Percentiles rank a stretch among this genome's conserved stretches.
These are phyloP conservation scores for Starmerella scarabaei DNA, from an alignment of 805 yeast species.

Conservation along the genomic window DNA sequence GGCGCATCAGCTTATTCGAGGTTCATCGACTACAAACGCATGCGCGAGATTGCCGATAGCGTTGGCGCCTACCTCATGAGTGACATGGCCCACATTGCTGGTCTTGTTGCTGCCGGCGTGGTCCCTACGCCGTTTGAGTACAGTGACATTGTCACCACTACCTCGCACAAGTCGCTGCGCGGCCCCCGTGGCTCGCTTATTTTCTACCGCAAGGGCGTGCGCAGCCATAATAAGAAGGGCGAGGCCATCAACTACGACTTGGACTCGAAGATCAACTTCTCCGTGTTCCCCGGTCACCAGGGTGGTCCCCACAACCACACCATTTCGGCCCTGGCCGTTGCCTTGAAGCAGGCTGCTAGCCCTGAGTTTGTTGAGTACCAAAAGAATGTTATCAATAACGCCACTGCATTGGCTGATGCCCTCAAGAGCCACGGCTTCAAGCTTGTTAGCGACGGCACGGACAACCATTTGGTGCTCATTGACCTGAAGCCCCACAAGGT, in stretches of 20 bases:
- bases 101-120: slow-evolving; percentile 88
- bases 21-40: slow-evolving; percentile 75
- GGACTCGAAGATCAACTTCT: slow-evolving; percentile 84
- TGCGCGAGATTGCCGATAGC: slow-evolving; percentile 80
- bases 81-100: slow-evolving; percentile 98
- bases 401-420: slow-evolving; percentile 60
- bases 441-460: slow-evolving; percentile 87
- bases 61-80: slow-evolving; percentile 87
- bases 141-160: slow-evolving; percentile 94
- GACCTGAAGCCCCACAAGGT: slow-evolving; percentile 66
- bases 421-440: slow-evolving; percentile 53
- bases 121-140: slow-evolving; percentile 84
- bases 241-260: slow-evolving; percentile 75
- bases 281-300: slow-evolving; percentile 98
- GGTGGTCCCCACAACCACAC: slow-evolving; percentile 99
- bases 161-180: slow-evolving; percentile 93
- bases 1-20: slow-evolving; percentile 96
- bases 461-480: slow-evolving; percentile 80
- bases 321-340: slow-evolving; percentile 89
- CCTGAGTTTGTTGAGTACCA: slow-evolving; percentile 87
- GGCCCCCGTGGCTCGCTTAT: slow-evolving; percentile 99
- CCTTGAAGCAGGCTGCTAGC: slow-evolving; percentile 78
- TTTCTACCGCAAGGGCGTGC: slow-evolving; percentile 88
- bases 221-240: slow-evolving; percentile 69
- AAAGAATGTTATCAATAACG: slow-evolving; percentile 66